Evolutionary conservation across 176 grass and related monocot species (phyloP), one percentile per base, ranked within the genome.

Genomic region (Cymbopogon citratus): DNA sequence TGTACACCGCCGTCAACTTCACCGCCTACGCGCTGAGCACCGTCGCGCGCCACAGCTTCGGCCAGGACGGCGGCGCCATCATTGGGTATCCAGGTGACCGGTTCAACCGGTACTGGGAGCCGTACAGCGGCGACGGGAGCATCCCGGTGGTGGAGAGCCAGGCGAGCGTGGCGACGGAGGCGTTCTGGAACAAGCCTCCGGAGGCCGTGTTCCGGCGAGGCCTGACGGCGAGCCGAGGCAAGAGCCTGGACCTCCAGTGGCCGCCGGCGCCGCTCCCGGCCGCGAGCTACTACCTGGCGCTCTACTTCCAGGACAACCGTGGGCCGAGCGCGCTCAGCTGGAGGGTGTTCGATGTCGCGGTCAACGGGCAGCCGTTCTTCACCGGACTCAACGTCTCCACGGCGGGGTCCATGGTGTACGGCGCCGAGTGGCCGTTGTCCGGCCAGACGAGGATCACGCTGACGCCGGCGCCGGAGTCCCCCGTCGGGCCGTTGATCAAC

Each of bases 261-360:
- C 92, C 96, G 15, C 49, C 88, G 28, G 45, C 69, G 88, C 60
- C 65, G 33, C 84, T 98, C 9, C 95, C 96, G 24, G 28, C 45
- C 6, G 90, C 96, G 24, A 93, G 12, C 76, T 98, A 98, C 89
- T 95, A 95, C 79, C 34, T 98, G 19, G 90, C 90, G 5, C 90
- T 98, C 29, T 98, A 98, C 87, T 93, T 98, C 64, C 96, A 95
- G 81, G 92, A 98, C 64, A 89, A 90, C 86, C 84, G 96, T 9
- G 68, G 38, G 31, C 83, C 89, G 13, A 90, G 87, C n/a, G 78
- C 81, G 0, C 82, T 91, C 61, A 91, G 89, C 71, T 93, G 87
- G 96, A 85, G 96, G 27, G 82, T 88, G 3, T 95, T 98, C 81
- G 82, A 98, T 81, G 88, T 98, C 76, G 39, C 74, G 1, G 59